Conservation (phyloP, 2,329 filamentous ascomycete species). For the Calonectria ilicicola region DNA sequence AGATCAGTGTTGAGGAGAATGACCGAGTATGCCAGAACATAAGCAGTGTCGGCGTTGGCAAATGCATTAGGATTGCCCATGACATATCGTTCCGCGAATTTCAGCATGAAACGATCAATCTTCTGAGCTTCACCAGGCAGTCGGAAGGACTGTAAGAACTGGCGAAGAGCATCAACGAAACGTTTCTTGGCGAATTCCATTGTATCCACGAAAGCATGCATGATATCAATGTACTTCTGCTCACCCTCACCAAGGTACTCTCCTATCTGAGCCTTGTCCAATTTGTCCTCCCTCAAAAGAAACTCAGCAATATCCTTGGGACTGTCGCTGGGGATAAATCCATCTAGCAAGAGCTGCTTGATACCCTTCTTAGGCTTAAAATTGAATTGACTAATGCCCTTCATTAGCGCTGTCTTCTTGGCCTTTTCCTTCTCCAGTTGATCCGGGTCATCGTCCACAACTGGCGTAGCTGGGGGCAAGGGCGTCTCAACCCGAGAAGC, state of each 20-base stretch:
- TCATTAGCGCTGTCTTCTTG: slow-evolving; percentile 89
- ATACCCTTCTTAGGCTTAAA: slow-evolving; percentile 97
- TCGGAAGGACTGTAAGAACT: slow-evolving; percentile 94
- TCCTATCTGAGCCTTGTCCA: slow-evolving; percentile 93
- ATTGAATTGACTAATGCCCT: slow-evolving; percentile 93
- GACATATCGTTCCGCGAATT: slow-evolving; percentile 97
- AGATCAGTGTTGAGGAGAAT: slow-evolving; percentile 97
- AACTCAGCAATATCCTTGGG: slow-evolving; percentile 89
- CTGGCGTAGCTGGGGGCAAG: slow-evolving; percentile 73
- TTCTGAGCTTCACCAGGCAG: slow-evolving; percentile 97
- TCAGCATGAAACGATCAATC: slow-evolving; percentile 99
- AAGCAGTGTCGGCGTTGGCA: slow-evolving; percentile 97
- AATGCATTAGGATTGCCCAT: slow-evolving; percentile 96
- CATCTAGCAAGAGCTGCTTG: slow-evolving; percentile 84
- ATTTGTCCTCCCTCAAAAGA: slow-evolving; percentile 80
- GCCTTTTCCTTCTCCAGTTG: slow-evolving; percentile 96
- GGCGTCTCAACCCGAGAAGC: slow-evolving; percentile 72
- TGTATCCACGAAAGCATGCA: slow-evolving; percentile 96
- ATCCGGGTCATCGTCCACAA: slow-evolving; percentile 88
- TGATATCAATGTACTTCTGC: slow-evolving; percentile 91
- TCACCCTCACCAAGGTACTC: slow-evolving; percentile 97
- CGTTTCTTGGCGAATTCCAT: slow-evolving; percentile 95
- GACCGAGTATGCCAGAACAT: slow-evolving; percentile 95
- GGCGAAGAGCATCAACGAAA: slow-evolving; percentile 91
- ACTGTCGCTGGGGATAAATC: slow-evolving; percentile 84